Base-by-base conservation (phyloP, 306 rosid genomes). In the Cucurbita maxima region DNA sequence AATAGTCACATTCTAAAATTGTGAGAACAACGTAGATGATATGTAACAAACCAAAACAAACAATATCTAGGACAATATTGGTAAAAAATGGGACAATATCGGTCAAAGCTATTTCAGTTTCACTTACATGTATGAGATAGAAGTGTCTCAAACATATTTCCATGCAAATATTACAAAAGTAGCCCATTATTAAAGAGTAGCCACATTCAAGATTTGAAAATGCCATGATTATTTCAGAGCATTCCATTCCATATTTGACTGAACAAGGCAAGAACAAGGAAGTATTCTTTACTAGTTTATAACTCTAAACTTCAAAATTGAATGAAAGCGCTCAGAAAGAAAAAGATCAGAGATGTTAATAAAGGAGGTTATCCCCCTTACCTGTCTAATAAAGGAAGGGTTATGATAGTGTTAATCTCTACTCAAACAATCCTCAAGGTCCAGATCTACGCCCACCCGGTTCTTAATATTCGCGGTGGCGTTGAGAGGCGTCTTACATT, bases 391-490 rank as follows among this genome's bases (percentile, higher is more conserved):
- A 25, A 69, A 44, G 73, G 73, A 20, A 67, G 41, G 56, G 73
- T 3, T 5, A 47, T 11, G 6, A 5, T 4, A 25, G 13, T 1
- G 58, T 69, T 69, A 70, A 70, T 70, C 74, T 70, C 74, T 70
- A 48, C 45, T 70, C 58, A 72, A 18, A 20, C 78, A 70, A 74
- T 95, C 96, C 0, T 95, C 99, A 12, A 87, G 84, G 19, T 91
- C 91, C 58, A 85, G 36, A 5, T 91, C 90, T 41, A 85, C 44
- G 25, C 97, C 97, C 3, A 69, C 58, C 25, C 85, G 86, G 5
- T 95, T 89, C 58, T 75, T 91, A 53, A 86, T 81, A 2, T 86
- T 76, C 52, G 96, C 67, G 10, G 75, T 77, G 61, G 93, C 91
- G 45, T 89, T 85, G 8, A 72, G 81, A 50, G 80, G 85, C 18